Percentiles rank a stretch among this genome's conserved stretches.
Conservation (phyloP, 169 alveolate species). For the Eimeria acervulina region DNA sequence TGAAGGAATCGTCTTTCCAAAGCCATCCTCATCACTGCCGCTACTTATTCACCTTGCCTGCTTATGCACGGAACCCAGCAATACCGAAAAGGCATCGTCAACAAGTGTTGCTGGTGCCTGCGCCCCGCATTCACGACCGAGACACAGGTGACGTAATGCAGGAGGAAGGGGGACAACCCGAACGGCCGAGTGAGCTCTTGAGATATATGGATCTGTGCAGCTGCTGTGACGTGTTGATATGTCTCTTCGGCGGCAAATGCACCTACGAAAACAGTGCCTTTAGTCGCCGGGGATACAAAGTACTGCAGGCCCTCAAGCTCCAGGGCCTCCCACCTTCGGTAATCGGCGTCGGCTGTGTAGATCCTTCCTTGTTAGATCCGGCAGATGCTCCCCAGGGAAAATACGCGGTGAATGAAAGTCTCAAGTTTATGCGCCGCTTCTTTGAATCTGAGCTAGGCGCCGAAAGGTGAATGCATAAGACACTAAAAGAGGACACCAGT, state of each 20-base stretch:
- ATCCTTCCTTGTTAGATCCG: slow-evolving; percentile 38
- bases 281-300: slow-evolving; percentile 79
- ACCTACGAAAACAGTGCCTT: slow-evolving; percentile 77
- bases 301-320: slow-evolving; percentile 76
- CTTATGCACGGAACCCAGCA: slow-evolving; percentile 72
- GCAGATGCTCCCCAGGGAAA: background rate
- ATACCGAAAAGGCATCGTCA: slow-evolving; percentile 73
- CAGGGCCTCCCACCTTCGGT: slow-evolving; percentile 84
- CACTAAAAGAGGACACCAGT: no score
- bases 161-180: slow-evolving; percentile 4
- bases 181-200: slow-evolving; percentile 50
- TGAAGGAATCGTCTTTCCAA: background rate
- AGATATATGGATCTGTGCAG: slow-evolving; percentile 78
- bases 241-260: slow-evolving; percentile 80
- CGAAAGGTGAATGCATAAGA: slow-evolving; percentile 52
- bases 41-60: slow-evolving; percentile 64
- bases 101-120: slow-evolving; percentile 74
- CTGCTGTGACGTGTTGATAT: slow-evolving; percentile 79
- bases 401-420: slow-evolving; percentile 54
- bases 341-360: slow-evolving; percentile 76
- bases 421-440: slow-evolving; percentile 60
- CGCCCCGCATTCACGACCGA: slow-evolving; percentile 43
- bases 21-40: slow-evolving; percentile 2
- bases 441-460: slow-evolving; percentile 82
- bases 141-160: slow-evolving; percentile 10